These are phyloP conservation scores for Exophiala alcalophila DNA, from an alignment of 2,329 filamentous ascomycete genomes.

Conservation along the genomic window DNA sequence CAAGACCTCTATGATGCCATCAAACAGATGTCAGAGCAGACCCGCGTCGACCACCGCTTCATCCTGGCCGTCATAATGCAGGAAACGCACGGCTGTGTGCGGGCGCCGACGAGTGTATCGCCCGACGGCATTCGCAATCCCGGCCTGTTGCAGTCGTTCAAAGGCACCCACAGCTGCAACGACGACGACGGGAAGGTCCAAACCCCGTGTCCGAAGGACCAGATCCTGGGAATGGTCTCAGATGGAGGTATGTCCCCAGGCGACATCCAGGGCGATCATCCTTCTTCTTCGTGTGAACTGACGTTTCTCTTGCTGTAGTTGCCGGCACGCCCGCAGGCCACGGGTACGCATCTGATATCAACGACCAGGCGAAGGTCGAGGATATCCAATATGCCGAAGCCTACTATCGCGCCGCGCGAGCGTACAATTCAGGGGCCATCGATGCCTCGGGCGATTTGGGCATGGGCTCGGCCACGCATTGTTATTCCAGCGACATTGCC, in stretches of 20 bases:
- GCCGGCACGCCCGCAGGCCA: constrained; percentile 37
- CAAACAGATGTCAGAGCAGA: constrained; percentile 32
- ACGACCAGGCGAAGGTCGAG: constrained; percentile 28
- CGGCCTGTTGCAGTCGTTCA: constrained; percentile 48
- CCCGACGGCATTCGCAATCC: constrained; percentile 44
- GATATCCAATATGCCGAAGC: constrained; percentile 30
- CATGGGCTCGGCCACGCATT: constrained; percentile 45
- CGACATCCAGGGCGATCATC: not conserved
- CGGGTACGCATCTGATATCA: constrained; percentile 38
- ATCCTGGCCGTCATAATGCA: constrained; percentile 48
- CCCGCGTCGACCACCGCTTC: constrained; percentile 41
- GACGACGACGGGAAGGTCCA: constrained; percentile 33
- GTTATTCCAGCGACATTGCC: constrained; percentile 53
- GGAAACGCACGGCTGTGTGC: constrained; percentile 48
- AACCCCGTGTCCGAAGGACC: constrained; percentile 39
- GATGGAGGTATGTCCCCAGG: constrained; percentile 35
- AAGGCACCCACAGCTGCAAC: constrained; percentile 41
- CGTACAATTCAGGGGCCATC: constrained; percentile 44
- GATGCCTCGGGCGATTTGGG: constrained; percentile 35
- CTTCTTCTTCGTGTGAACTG: constrained; percentile 1
- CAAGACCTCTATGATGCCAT: constrained; percentile 40
- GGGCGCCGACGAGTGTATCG: constrained; percentile 40
- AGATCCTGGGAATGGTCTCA: constrained; percentile 40
- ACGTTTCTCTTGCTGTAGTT: constrained; percentile 19
- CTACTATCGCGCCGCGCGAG: constrained; percentile 39